These are phyloP conservation scores for Phialocephala subalpina DNA, from an alignment of 2,329 filamentous ascomycete species.

Conservation along the genomic window DNA sequence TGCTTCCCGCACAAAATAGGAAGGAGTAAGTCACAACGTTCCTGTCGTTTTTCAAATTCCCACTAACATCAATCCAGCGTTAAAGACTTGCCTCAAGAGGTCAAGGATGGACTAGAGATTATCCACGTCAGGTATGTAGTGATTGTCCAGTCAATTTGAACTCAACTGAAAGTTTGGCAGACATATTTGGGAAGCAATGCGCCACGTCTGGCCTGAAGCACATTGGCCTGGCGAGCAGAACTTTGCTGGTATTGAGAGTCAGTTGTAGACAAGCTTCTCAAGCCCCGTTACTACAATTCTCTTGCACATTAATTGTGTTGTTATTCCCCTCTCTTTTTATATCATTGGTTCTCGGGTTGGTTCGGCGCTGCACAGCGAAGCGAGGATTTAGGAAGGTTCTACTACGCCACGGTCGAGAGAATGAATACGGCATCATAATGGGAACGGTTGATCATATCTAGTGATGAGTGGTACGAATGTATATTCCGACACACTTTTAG, in stretches of 20 bases:
- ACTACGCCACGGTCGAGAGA: not conserved
- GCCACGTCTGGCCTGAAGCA: slow-evolving; percentile 88
- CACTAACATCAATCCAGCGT: slow-evolving; percentile 51
- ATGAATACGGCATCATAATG: not conserved
- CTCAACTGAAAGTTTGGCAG: slow-evolving; percentile 51
- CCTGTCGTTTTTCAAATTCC: slow-evolving; percentile 2
- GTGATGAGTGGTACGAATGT: not conserved
- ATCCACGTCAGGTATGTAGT: slow-evolving; percentile 82
- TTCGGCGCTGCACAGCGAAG: slow-evolving; percentile 1
- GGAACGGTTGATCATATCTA: not conserved
- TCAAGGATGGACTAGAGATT: slow-evolving; percentile 86
- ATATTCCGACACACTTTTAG: not conserved
- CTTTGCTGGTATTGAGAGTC: slow-evolving; percentile 77
- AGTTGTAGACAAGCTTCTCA: slow-evolving; percentile 62
- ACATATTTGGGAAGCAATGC: slow-evolving; percentile 94
- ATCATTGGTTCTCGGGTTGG: not conserved
- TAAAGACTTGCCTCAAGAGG: slow-evolving; percentile 89
- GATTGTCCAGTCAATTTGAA: slow-evolving; percentile 15
- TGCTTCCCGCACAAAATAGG: slow-evolving; percentile 86
- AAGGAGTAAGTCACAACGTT: slow-evolving; percentile 68
- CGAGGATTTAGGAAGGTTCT: not conserved
- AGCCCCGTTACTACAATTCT: not conserved
- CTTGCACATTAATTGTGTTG: not conserved
- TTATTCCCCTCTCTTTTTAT: not conserved
- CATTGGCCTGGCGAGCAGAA: slow-evolving; percentile 81